A percentile compares a stretch with the other conserved stretches of the same genome.
phyloP scores from a whole-genome alignment of 257 asterid species.

The Sherardia arvensis region DNA sequence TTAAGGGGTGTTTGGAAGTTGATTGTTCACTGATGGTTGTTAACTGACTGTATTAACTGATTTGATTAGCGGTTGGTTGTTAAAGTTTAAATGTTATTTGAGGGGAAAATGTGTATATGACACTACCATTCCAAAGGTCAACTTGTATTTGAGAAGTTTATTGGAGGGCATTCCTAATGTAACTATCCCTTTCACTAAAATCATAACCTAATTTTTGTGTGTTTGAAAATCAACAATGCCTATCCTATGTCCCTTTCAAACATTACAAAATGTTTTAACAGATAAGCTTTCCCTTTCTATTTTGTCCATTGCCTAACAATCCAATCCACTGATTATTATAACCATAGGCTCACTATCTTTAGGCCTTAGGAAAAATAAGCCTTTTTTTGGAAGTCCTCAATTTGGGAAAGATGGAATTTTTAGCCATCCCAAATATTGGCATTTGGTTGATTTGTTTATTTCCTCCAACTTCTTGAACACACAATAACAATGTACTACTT shows the following conservation, averaged over 20 bases:
- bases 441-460: background rate
- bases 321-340: background rate
- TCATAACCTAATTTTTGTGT: background rate
- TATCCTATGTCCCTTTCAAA: slow-evolving; percentile 7
- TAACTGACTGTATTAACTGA: no score
- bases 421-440: background rate
- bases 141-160: background rate
- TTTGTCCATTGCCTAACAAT: background rate
- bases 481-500: background rate
- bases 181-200: slow-evolving; percentile 1
- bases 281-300: slow-evolving; percentile 1
- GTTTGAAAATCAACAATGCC: background rate
- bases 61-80: no score
- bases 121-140: background rate
- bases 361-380: background rate
- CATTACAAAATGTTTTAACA: background rate
- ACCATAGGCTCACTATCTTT: background rate
- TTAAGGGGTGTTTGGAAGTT: no score
- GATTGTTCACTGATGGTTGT: no score
- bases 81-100: no score
- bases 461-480: background rate
- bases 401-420: background rate
- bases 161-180: background rate
- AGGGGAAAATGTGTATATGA: no score
- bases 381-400: background rate